Evolutionary conservation across 352 stramenopile genomes (phyloP).

Genomic region (Stramenopiles sp.): DNA sequence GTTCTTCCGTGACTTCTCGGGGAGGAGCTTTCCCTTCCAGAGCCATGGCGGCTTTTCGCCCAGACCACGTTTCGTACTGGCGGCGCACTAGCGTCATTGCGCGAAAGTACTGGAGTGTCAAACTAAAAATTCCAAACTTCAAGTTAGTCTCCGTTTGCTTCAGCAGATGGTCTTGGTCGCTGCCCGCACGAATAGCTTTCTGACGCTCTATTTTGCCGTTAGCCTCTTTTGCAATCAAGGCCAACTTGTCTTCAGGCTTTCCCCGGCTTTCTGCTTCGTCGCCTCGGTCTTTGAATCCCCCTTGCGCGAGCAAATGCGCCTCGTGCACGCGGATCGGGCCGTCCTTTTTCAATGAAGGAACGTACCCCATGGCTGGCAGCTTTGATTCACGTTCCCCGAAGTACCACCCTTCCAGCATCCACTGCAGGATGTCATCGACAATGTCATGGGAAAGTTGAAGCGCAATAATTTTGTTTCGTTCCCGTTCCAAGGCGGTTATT

Average conservation of each 20-base stretch:
- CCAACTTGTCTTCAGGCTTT: background rate
- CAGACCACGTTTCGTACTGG: constrained; percentile 50
- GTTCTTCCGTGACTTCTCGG: background rate
- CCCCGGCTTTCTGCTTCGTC: background rate
- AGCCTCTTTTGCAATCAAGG: constrained; percentile 10
- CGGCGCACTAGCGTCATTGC: constrained; percentile 57
- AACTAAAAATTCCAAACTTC: constrained; percentile 81
- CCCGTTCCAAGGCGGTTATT: constrained; percentile 35
- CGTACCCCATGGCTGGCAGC: constrained; percentile 40
- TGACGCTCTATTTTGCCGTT: background rate
- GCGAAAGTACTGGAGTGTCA: constrained; percentile 88
- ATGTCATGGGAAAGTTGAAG: constrained; percentile 57
- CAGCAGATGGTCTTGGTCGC: constrained; percentile 30
- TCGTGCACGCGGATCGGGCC: constrained; percentile 43
- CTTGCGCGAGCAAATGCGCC: constrained; percentile 32
- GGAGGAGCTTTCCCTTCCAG: background rate
- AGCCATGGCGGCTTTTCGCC: background rate
- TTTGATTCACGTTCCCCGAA: constrained; percentile 74
- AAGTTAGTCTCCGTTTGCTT: constrained; percentile 67
- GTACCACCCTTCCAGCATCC: constrained; percentile 84
- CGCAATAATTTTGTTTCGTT: constrained; percentile 62
- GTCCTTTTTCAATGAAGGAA: constrained; percentile 56
- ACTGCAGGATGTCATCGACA: constrained; percentile 76
- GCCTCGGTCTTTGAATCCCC: background rate
- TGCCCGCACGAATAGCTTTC: constrained; percentile 15